phyloP scores from a whole-genome alignment of 2,329 filamentous ascomycete species.

The Orbilia blumenaviensis region DNA sequence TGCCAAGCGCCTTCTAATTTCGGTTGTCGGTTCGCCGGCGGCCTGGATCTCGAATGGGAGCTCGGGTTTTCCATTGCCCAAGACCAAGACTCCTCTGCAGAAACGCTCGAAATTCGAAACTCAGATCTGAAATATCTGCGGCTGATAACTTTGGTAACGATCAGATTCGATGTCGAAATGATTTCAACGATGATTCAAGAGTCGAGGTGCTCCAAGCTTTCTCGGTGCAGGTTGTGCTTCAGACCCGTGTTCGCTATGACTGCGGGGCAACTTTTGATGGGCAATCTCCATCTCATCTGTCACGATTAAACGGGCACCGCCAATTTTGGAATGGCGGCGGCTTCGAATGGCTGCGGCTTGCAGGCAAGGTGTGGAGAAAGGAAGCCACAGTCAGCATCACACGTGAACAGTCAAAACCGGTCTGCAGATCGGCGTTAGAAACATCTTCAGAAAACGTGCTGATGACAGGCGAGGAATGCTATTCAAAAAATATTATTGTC shows the following conservation, averaged over 20 bases:
- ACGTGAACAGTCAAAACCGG: conserved; percentile 14
- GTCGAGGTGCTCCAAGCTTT: conserved; percentile 4
- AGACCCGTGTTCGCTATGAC: background rate
- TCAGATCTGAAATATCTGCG: background rate
- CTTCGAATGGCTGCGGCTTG: conserved; percentile 5
- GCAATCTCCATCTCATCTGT: conserved; percentile 15
- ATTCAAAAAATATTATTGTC: background rate
- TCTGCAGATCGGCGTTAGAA: conserved; percentile 38
- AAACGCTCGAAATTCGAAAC: too few relatives aligned
- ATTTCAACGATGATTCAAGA: background rate
- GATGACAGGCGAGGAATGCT: conserved; percentile 40
- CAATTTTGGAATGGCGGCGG: conserved; percentile 40
- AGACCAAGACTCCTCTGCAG: background rate
- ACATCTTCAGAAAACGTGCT: conserved; percentile 39
- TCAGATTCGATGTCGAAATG: background rate
- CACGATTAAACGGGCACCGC: conserved; percentile 25
- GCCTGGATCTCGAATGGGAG: conserved; percentile 50
- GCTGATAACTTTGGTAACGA: conserved; percentile 7
- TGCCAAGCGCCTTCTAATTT: conserved; percentile 54
- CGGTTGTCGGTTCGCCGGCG: conserved; percentile 36
- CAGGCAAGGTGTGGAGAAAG: conserved; percentile 27
- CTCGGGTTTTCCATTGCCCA: background rate
- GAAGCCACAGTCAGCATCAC: conserved; percentile 24
- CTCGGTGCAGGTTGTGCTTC: conserved; percentile 5
- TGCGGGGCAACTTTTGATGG: conserved; percentile 22